Evolutionary conservation across 352 stramenopile species (phyloP).

Genomic region (Phytophthora kernoviae): DNA sequence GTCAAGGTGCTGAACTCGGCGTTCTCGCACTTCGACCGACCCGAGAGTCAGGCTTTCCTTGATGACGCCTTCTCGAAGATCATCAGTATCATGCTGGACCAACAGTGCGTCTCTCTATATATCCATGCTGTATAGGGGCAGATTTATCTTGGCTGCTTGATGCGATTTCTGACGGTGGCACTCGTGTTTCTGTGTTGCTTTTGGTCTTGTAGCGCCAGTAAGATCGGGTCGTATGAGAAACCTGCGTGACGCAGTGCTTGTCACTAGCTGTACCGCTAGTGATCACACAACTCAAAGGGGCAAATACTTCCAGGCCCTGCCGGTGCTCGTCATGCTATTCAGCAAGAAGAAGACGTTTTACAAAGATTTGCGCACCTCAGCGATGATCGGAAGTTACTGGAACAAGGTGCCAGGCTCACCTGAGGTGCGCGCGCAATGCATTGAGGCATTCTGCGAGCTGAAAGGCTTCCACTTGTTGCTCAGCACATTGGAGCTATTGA

Average conservation of each 20-base stretch:
- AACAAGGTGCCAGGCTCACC: conserved; percentile 85
- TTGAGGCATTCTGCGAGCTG: conserved; percentile 81
- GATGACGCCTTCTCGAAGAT: conserved; percentile 81
- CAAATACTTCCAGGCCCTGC: conserved; percentile 65
- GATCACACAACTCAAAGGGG: conserved; percentile 76
- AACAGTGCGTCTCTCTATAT: conserved; percentile 72
- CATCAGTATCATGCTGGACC: conserved; percentile 90
- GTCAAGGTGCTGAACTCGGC: conserved; percentile 85
- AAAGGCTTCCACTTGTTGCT: conserved; percentile 81
- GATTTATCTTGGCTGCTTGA: neutral
- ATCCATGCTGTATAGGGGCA: neutral
- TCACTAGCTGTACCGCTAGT: conserved; percentile 69
- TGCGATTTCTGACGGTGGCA: neutral
- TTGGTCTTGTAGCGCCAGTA: conserved; percentile 64
- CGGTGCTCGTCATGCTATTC: conserved; percentile 82
- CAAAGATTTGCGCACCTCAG: conserved; percentile 85
- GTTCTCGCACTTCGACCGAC: conserved; percentile 65
- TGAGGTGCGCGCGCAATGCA: conserved; percentile 84
- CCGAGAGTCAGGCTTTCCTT: conserved; percentile 80
- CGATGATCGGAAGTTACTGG: conserved; percentile 91
- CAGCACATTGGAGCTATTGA: conserved; percentile 73
- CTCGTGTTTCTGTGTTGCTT: conserved; percentile 12
- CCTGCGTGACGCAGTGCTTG: conserved; percentile 85
- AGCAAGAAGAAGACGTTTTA: conserved; percentile 93
- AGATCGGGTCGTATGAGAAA: conserved; percentile 88